These are phyloP conservation scores for Tillandsia leiboldiana DNA, from an alignment of 176 grass and related monocot species.

Conservation along the genomic window DNA sequence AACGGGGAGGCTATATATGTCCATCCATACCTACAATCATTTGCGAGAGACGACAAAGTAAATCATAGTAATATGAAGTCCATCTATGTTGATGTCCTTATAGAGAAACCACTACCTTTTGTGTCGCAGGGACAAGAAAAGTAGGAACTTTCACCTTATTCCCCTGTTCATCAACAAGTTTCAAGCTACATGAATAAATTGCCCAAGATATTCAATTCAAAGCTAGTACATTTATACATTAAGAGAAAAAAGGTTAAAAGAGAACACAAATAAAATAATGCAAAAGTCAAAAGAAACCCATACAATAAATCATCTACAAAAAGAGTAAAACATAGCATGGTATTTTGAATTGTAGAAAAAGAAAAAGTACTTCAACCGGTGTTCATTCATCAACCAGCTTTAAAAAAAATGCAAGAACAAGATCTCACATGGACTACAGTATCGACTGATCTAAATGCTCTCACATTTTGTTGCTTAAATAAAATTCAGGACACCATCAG, in stretches of 20 bases:
- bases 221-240: too few relatives aligned
- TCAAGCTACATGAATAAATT: background rate
- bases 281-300: background rate
- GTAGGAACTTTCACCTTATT: constrained; percentile 88
- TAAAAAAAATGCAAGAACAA: too few relatives aligned
- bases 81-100: background rate
- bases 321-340: too few relatives aligned
- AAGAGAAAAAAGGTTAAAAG: background rate
- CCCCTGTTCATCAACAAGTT: constrained; percentile 41
- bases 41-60: constrained; percentile 11
- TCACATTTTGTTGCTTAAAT: too few relatives aligned
- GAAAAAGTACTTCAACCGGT: too few relatives aligned
- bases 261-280: background rate
- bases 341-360: too few relatives aligned
- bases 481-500: too few relatives aligned
- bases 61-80: background rate
- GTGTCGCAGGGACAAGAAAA: constrained; percentile 94
- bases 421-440: too few relatives aligned
- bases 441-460: too few relatives aligned
- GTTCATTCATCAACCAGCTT: too few relatives aligned
- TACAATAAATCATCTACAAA: too few relatives aligned
- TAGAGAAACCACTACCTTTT: constrained; percentile 50
- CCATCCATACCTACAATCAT: constrained; percentile 78
- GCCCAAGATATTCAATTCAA: background rate
- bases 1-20: constrained; percentile 62